phyloP scores from a whole-genome alignment of 257 asterid genomes.

The Petunia secreta region DNA sequence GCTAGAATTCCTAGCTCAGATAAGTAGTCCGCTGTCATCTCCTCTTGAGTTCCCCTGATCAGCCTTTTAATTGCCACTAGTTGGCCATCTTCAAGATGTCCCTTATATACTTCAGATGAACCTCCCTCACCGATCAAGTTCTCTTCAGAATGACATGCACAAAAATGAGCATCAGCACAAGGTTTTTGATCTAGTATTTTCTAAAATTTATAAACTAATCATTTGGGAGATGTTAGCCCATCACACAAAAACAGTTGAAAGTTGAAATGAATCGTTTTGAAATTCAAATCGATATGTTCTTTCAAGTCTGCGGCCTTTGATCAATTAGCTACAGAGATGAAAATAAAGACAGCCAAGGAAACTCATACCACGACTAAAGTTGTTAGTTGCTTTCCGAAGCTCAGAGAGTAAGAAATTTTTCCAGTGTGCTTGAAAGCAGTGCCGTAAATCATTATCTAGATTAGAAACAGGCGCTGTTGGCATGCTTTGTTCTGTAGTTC shows the following conservation, averaged over 20 bases:
- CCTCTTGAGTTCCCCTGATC: conserved; percentile 83
- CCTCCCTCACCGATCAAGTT: conserved; percentile 96
- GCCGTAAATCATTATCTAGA: conserved; percentile 23
- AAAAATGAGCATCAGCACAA: not conserved
- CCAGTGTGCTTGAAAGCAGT: conserved; percentile 28
- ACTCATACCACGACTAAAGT: conserved; percentile 29
- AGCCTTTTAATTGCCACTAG: conserved; percentile 83
- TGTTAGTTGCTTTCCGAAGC: conserved; percentile 25
- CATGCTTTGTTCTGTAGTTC: conserved; percentile 22
- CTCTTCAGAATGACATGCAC: conserved; percentile 38
- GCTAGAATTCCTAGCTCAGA: conserved; percentile 94
- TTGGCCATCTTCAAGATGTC: conserved; percentile 76
- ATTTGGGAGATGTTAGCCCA: conserved; percentile 1
- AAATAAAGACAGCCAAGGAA: not conserved
- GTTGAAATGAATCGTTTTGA: conserved; percentile 21
- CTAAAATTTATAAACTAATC: not conserved
- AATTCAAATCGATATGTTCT: not conserved
- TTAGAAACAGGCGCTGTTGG: conserved; percentile 12
- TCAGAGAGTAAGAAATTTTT: conserved; percentile 25
- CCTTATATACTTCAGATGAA: conserved; percentile 91
- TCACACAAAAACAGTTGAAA: not conserved
- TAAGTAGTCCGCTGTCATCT: conserved; percentile 86
- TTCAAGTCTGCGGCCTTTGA: conserved; percentile 11
- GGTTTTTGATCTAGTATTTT: not conserved
- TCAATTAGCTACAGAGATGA: not conserved